These are phyloP conservation scores for Yamadazyma diospyri DNA, from an alignment of 1,139 yeast species.

Conservation along the genomic window DNA sequence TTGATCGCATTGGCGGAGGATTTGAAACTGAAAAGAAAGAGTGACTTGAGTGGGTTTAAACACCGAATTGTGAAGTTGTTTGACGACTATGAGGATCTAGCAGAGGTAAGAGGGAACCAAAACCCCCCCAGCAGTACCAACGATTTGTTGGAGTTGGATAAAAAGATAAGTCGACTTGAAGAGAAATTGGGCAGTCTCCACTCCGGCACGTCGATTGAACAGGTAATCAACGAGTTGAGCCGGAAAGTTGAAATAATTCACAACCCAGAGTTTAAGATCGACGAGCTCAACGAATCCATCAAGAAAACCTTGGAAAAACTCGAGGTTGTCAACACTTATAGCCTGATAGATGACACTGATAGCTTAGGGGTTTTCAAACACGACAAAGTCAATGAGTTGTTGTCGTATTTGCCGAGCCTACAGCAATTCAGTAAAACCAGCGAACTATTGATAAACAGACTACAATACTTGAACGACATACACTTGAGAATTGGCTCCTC, in stretches of 20 bases:
- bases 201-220: constrained; percentile 19
- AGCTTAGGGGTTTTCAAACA: constrained; percentile 5
- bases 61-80: constrained; percentile 8
- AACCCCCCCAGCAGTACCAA: neutral
- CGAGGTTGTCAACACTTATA: constrained; percentile 3
- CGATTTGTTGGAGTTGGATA: constrained; percentile 13
- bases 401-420: constrained; percentile 33
- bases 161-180: constrained; percentile 22
- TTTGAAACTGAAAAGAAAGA: constrained; percentile 6
- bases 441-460: constrained; percentile 41
- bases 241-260: constrained; percentile 35
- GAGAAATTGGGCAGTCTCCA: constrained; percentile 13
- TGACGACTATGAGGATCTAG: constrained; percentile 7
- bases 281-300: constrained; percentile 18
- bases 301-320: constrained; percentile 9
- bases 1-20: constrained; percentile 11
- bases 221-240: constrained; percentile 30
- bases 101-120: neutral
- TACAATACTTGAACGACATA: constrained; percentile 41
- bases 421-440: constrained; percentile 29
- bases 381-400: constrained; percentile 36
- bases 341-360: neutral
- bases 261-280: constrained; percentile 31
- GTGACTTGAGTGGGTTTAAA: constrained; percentile 7
- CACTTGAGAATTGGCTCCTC: constrained; percentile 38